Evolutionary conservation across 179 eudicot genomes (phyloP), one percentile per base, ranked within the genome.

Genomic region (Patellifolia procumbens): DNA sequence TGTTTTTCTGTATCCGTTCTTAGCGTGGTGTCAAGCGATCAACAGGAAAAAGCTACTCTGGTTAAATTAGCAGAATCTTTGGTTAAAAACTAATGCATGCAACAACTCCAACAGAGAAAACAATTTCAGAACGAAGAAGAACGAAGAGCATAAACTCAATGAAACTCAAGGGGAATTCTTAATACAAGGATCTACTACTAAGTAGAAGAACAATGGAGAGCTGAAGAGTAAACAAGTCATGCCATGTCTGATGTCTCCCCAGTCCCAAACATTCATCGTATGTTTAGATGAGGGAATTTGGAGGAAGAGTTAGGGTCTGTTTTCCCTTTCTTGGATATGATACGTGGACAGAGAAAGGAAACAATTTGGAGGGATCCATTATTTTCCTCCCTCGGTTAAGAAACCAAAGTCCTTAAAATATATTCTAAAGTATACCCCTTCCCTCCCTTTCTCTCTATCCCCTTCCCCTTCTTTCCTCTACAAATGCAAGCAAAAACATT

Each of bases 211-310:
- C 42, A 35, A 16, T 45, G 11, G 42, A 32, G 29, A 37, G 43
- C 28, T 26, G 20, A 15, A 60, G 64, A 72, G 17, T 17, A n/a
- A 73, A 62, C 22, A 39, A 42, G 29, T 13, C n/a, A 29, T 11
- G 34, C 26, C 34, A n/a, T n/a, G n/a, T n/a, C n/a, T n/a, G n/a
- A 34, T 56, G 68, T 74, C 76, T 74, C 58, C 28, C 51, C 16
- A 73, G 45, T 58, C 67, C 32, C 55, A 51, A 51, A 17, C 55
- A 51, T 16, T n/a, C n/a, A n/a, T n/a, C n/a, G n/a, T n/a, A n/a
- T n/a, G n/a, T n/a, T n/a, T n/a, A n/a, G n/a, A n/a, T n/a, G n/a
- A n/a, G n/a, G n/a, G n/a, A n/a, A n/a, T n/a, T n/a, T 39, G 43
- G 43, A 39, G 43, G 43, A 39, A 3, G 43, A 5, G 43, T 39